phyloP scores from a whole-genome alignment of 768 basidiomycete species.

The Xerocomellus dryophilus region DNA sequence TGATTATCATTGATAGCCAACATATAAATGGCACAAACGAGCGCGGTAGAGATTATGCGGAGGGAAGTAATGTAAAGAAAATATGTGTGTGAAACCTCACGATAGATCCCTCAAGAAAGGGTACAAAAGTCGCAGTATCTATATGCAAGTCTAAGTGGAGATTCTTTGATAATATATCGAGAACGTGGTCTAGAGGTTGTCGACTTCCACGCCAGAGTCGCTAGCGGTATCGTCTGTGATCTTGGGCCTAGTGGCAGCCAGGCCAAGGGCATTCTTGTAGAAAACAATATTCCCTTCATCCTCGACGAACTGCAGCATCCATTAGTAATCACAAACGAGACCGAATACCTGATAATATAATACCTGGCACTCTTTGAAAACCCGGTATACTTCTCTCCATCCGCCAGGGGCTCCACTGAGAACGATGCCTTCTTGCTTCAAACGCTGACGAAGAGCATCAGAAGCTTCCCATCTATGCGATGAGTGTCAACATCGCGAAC shows the following conservation, averaged over 20 bases:
- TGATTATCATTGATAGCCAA: too few species aligned
- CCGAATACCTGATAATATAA: conserved; percentile 15
- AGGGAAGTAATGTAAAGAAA: too few species aligned
- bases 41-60: too few species aligned
- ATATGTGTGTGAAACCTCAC: not conserved
- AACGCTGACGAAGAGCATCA: conserved; percentile 74
- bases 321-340: not conserved
- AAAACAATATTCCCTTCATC: conserved; percentile 89
- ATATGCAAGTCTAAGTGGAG: not conserved
- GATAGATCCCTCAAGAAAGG: not conserved
- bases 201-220: conserved; percentile 67
- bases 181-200: conserved; percentile 30
- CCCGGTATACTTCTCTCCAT: conserved; percentile 77
- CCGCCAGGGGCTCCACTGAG: conserved; percentile 73
- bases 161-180: conserved; percentile 3
- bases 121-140: conserved; percentile 10
- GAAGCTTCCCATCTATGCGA: conserved; percentile 80
- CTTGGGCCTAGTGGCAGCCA: conserved; percentile 67
- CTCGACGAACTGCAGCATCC: conserved; percentile 71
- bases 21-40: too few species aligned
- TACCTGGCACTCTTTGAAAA: conserved; percentile 76
- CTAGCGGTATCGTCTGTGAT: conserved; percentile 56
- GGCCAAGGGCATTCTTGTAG: conserved; percentile 83
- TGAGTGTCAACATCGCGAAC: not conserved
- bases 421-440: conserved; percentile 54